Evolutionary conservation across 1,139 yeast genomes (phyloP), one percentile per base, ranked within the genome.

Genomic region (Magnusiomyces tetraspermus): DNA sequence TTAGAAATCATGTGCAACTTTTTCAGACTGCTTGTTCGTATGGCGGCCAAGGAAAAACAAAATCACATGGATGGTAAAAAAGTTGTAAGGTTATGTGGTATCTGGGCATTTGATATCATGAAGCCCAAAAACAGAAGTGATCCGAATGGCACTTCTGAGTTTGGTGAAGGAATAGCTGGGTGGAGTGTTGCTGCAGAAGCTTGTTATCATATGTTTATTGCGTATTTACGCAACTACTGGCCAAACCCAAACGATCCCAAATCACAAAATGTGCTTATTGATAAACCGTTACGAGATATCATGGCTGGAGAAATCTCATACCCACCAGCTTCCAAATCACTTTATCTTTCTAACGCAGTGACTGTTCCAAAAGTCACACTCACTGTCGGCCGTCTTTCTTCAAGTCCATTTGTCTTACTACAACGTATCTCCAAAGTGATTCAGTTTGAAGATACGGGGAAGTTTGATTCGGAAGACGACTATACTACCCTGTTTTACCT

Each of bases 1-100:
- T 95, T 95, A 0, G 84, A 92, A 1, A 86, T 89, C 10, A 92
- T 87, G 4, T 86, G 85, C 64, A 95, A 86, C 65, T 89, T 88
- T 63, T 77, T 88, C 62, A 96, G 88, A 63, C 73, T 89, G 48
- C 70, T 89, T 51, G 84, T 88, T 11, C 77, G 88, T 15, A 70
- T 89, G 44, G 82, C 95, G 0, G 80, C 95, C 15, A 85, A 87
- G 67, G 82, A 95, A 2, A 84, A 82, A 59, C 80, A 82, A 51
- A 88, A 88, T 63, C 82, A 83, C 61, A 71, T 89, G 70, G 80
- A 86, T 61, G 95, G 95, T 0, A 75, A 90, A 48, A 88, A 87
- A 63, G 76, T 89, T 22, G 77, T 94, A 19, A 82, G 85, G 60
- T 77, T 89, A 80, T 84, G 94, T 37, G 90, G 92, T 23, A 71